phyloP scores from a whole-genome alignment of 345 rosid species.

The Gossypium mustelinum region DNA sequence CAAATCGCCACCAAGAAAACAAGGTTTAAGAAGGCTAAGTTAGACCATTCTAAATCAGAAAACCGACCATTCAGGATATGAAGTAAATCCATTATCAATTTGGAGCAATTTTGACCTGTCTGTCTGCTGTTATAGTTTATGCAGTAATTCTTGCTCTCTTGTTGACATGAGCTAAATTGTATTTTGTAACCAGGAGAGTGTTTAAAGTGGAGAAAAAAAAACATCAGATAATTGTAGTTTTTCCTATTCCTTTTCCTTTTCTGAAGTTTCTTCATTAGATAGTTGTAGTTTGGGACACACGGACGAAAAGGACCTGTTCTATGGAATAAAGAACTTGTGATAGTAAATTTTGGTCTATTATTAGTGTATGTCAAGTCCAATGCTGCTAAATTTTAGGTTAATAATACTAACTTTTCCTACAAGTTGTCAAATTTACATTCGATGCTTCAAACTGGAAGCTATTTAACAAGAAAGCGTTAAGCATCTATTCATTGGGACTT shows the following conservation, averaged over 20 bases:
- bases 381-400: too few relatives aligned
- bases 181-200: neutral
- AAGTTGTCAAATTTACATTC: too few relatives aligned
- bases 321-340: neutral
- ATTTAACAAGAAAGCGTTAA: too few relatives aligned
- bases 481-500: too few relatives aligned
- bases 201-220: neutral
- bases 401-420: too few relatives aligned
- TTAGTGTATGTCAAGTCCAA: too few relatives aligned
- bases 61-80: conserved; percentile 57
- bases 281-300: neutral
- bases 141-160: neutral
- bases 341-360: neutral
- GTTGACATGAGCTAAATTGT: neutral
- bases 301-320: neutral
- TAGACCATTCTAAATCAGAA: conserved; percentile 28
- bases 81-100: neutral
- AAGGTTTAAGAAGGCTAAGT: conserved; percentile 37
- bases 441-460: too few relatives aligned
- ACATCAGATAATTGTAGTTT: neutral
- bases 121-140: conserved; percentile 7
- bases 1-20: conserved; percentile 44
- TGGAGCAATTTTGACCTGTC: conserved; percentile 19
- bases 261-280: neutral
- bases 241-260: neutral